Evolutionary conservation across 306 rosid genomes (phyloP).

Genomic region (Sechiopsis laciniata): DNA sequence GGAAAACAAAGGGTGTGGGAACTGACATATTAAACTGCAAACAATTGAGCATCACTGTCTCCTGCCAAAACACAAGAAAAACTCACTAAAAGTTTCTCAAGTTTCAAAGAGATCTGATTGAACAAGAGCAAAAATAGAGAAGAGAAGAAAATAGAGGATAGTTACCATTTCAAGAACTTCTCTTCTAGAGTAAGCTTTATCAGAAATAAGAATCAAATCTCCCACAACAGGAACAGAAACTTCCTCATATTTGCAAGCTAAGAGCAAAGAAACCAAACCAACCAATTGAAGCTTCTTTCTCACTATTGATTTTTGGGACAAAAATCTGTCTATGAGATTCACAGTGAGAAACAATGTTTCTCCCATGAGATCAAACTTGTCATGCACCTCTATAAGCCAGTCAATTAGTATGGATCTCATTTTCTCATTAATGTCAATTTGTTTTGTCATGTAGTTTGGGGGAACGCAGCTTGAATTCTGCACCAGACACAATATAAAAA

Average conservation of each 20-base stretch:
- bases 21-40: conserved; percentile 87
- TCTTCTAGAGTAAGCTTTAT: conserved; percentile 69
- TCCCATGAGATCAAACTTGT: conserved; percentile 79
- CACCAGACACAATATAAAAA: conserved; percentile 27
- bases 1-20: conserved; percentile 80
- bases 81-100: conserved; percentile 11
- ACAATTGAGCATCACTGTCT: conserved; percentile 70
- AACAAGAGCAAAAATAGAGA: not conserved
- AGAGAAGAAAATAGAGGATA: not conserved
- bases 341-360: conserved; percentile 86
- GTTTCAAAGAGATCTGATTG: not conserved
- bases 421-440: conserved; percentile 79
- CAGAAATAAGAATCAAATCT: conserved; percentile 83
- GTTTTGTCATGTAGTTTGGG: conserved; percentile 60
- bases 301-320: conserved; percentile 48
- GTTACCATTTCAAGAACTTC: conserved; percentile 83
- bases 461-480: conserved; percentile 62
- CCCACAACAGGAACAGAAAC: conserved; percentile 85
- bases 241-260: conserved; percentile 97
- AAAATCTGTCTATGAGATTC: conserved; percentile 77
- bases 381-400: conserved; percentile 99
- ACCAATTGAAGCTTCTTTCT: conserved; percentile 96
- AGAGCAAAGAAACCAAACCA: conserved; percentile 93
- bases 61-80: conserved; percentile 40
- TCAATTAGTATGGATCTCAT: conserved; percentile 93